A percentile compares a stretch with the other conserved stretches of the same genome.
Evolutionary conservation across 352 stramenopile species (phyloP).

Genomic region (Pythium apleroticum): DNA sequence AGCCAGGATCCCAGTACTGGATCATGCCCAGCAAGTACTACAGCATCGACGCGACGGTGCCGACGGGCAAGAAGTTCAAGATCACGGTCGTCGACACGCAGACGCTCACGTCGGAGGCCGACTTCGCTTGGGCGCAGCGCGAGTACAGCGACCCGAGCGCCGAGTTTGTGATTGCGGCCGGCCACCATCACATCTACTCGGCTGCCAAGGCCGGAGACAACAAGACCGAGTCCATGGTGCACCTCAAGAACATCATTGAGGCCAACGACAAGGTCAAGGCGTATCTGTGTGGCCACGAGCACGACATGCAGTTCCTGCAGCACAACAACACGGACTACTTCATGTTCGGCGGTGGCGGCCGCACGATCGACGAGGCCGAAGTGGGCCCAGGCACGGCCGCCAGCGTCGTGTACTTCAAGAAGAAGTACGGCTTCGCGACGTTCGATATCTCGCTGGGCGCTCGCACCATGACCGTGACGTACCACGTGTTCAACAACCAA

Average conservation of each 20-base stretch:
- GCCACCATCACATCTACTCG: conserved; percentile 41
- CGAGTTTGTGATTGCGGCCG: conserved; percentile 29
- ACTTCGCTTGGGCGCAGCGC: conserved; percentile 29
- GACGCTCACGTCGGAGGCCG: conserved; percentile 23
- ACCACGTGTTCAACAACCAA: conserved; percentile 38
- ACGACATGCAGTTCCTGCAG: conserved; percentile 44
- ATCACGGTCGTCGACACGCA: conserved; percentile 35
- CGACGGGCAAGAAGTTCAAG: conserved; percentile 33
- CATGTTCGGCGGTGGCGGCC: conserved; percentile 37
- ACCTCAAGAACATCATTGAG: conserved; percentile 29
- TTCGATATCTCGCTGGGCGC: conserved; percentile 33
- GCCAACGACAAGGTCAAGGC: conserved; percentile 30
- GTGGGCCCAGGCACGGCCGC: conserved; percentile 27
- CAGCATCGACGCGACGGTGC: conserved; percentile 29
- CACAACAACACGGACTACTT: conserved; percentile 34
- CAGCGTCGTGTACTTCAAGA: conserved; percentile 35
- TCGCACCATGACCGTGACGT: conserved; percentile 31
- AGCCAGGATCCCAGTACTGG: conserved; percentile 38
- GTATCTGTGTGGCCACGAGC: conserved; percentile 43
- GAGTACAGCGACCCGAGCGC: conserved; percentile 28
- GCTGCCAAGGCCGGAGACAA: conserved; percentile 32
- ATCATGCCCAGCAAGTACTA: conserved; percentile 43
- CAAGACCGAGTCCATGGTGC: conserved; percentile 24
- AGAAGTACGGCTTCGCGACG: conserved; percentile 37
- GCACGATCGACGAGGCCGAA: conserved; percentile 31